phyloP scores from a whole-genome alignment of 2,329 filamentous ascomycete genomes.

The Fusarium tupiense region DNA sequence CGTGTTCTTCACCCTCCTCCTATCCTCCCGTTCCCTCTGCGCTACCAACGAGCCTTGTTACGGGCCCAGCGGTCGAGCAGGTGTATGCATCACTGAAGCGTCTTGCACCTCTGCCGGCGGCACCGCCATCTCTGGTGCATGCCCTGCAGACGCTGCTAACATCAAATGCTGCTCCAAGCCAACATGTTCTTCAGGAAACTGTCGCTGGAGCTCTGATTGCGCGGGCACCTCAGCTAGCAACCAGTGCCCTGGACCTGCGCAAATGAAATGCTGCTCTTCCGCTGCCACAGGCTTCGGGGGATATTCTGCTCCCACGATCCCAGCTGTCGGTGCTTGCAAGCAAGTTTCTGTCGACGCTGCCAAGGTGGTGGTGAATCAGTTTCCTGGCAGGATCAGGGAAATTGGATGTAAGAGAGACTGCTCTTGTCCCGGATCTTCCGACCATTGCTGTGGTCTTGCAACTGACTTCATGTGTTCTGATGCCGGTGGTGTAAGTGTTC shows the following conservation, averaged over 20 bases:
- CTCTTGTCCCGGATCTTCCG: slow-evolving; percentile 45
- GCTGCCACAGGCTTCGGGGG: slow-evolving; percentile 48
- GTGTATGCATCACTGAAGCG: slow-evolving; percentile 52
- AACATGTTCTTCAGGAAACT: slow-evolving; percentile 49
- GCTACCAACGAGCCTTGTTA: slow-evolving; percentile 48
- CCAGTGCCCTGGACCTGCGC: slow-evolving; percentile 51
- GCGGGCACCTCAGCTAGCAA: slow-evolving; percentile 43
- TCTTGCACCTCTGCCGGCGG: slow-evolving; percentile 51
- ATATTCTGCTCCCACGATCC: slow-evolving; percentile 47
- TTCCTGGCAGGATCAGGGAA: slow-evolving; percentile 49
- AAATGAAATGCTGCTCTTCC: slow-evolving; percentile 53
- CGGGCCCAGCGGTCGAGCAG: slow-evolving; percentile 38
- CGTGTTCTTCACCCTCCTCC: slow-evolving; percentile 24
- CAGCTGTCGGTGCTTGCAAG: slow-evolving; percentile 50
- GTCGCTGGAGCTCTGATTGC: slow-evolving; percentile 52
- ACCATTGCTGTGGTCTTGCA: slow-evolving; percentile 52
- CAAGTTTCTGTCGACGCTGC: slow-evolving; percentile 49
- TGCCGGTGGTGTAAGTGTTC: slow-evolving; percentile 49
- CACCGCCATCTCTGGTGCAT: slow-evolving; percentile 50
- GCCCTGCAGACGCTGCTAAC: slow-evolving; percentile 50
- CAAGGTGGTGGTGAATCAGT: slow-evolving; percentile 48
- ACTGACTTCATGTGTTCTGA: slow-evolving; percentile 53
- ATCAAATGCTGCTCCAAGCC: slow-evolving; percentile 56
- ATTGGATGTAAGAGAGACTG: slow-evolving; percentile 49
- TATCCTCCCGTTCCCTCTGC: slow-evolving; percentile 30